phyloP scores from a whole-genome alignment of 176 grass and related monocot species.

The Zoysia pacifica region DNA sequence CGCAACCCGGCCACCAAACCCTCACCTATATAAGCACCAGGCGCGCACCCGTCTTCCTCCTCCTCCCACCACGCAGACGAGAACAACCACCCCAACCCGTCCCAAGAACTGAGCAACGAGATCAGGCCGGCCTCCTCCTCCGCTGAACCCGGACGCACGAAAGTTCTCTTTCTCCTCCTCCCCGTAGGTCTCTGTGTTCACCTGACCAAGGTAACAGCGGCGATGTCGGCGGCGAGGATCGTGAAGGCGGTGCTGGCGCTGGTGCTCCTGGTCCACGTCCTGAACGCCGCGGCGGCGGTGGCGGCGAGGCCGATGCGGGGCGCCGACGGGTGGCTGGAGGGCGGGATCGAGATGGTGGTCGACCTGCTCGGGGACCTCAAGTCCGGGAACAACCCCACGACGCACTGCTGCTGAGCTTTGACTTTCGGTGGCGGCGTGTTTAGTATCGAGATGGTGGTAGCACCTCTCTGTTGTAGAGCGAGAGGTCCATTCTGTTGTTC shows the following conservation, averaged over 20 bases:
- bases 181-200: background rate
- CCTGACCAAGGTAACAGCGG: background rate
- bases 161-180: background rate
- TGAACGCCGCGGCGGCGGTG: background rate
- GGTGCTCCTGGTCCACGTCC: slow-evolving; percentile 23
- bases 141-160: background rate
- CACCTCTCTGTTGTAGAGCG: background rate
- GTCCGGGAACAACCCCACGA: background rate
- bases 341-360: slow-evolving; percentile 27
- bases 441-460: no score
- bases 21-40: slow-evolving; percentile 24
- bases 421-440: background rate
- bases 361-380: slow-evolving; percentile 29
- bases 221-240: background rate
- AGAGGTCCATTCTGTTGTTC: slow-evolving; percentile 18
- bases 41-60: background rate
- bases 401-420: slow-evolving; percentile 32
- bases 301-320: slow-evolving; percentile 31
- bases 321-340: slow-evolving; percentile 8
- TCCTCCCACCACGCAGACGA: background rate
- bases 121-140: background rate
- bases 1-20: background rate
- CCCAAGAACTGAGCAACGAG: slow-evolving; percentile 5
- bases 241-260: slow-evolving; percentile 22
- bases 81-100: background rate